A percentile compares a stretch with the other conserved stretches of the same genome.
Evolutionary conservation across 495 filamentous ascomycete species (phyloP).

Genomic region (Neohortaea acidophila): DNA sequence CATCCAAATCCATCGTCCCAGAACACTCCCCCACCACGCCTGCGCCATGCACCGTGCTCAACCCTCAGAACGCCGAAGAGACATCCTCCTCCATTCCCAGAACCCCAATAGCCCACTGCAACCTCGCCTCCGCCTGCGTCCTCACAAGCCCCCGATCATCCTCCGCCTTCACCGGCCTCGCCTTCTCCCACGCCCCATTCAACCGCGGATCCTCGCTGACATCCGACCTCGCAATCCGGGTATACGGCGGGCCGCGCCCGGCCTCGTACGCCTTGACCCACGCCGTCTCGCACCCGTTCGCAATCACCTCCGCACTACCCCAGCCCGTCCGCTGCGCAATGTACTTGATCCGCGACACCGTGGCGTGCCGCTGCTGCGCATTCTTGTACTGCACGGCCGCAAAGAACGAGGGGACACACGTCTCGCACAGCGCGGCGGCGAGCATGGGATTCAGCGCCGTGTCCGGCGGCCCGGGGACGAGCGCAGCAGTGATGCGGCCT

Average conservation of each 20-base stretch:
- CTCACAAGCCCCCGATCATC: constrained; percentile 40
- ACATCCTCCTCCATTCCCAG: constrained; percentile 43
- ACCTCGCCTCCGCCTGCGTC: constrained; percentile 27
- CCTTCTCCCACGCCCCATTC: constrained; percentile 14
- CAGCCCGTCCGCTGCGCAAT: constrained; percentile 73
- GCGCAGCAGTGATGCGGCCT: constrained; percentile 65
- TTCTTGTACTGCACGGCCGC: constrained; percentile 69
- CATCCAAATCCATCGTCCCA: too few species aligned
- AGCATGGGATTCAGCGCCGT: constrained; percentile 56
- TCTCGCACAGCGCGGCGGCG: constrained; percentile 67
- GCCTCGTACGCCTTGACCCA: constrained; percentile 60
- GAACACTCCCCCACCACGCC: too few species aligned
- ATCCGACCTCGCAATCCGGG: constrained; percentile 22
- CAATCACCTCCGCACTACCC: constrained; percentile 65
- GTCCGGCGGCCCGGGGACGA: constrained; percentile 46
- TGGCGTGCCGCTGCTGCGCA: constrained; percentile 57
- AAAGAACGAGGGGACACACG: constrained; percentile 67
- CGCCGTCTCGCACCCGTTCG: constrained; percentile 63
- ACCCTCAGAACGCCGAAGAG: constrained; percentile 27
- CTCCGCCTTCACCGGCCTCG: constrained; percentile 22
- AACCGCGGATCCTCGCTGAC: constrained; percentile 18
- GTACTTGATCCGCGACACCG: constrained; percentile 53
- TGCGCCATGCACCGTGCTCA: neutral
- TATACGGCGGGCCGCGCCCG: constrained; percentile 63
- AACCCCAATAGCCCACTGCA: constrained; percentile 46